Base-by-base conservation (phyloP, 257 asterid species). In the Nicotiana otophora region DNA sequence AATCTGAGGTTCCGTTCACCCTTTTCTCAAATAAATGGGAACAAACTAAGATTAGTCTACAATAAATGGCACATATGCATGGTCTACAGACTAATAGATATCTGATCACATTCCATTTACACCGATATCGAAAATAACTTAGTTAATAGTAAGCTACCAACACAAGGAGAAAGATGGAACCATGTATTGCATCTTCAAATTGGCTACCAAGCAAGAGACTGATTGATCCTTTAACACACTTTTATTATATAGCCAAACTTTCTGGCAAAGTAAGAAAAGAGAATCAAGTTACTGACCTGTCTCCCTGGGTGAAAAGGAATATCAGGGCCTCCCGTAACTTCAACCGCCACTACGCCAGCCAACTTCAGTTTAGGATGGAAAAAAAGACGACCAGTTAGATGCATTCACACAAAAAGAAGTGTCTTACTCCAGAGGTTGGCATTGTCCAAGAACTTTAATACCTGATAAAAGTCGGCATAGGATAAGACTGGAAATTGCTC, bases 311-410 rank as follows among this genome's bases (percentile, higher is more conserved):
- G 94, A 85, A 93, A 93, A 46, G 98, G 97, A 83, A 95, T 81
- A 28, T 95, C 98, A 11, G 98, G 98, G 75, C 98, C 98, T 28
- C 98, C 99, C 7, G 99, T 93, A 55, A 94, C 81, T 86, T 96
- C 97, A 69, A 96, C 98, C 33, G 97, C 99, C 82, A 95, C 98
- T 61, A 90, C 93, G 58, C 97, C 98, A 83, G 95, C 98, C 84
- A 95, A 85, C 98, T 95, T 4, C 83, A 74, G 57, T 76, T 55
- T 17, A 7, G 2, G 1, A 54, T 17, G 4, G 10, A 10, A 2
- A 33, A 2, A 39, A 12, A 28, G 23, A 5, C n/a, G 12, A 20
- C 33, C 48, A 75, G 20, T 55, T 12, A 42, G 55, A 33, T 31
- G 30, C 53, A 60, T 33, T 69, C 57, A 2, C 28, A 68, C 16